Evolutionary conservation across 2,329 filamentous ascomycete genomes (phyloP).

Genomic region (Neofusicoccum laricinum): DNA sequence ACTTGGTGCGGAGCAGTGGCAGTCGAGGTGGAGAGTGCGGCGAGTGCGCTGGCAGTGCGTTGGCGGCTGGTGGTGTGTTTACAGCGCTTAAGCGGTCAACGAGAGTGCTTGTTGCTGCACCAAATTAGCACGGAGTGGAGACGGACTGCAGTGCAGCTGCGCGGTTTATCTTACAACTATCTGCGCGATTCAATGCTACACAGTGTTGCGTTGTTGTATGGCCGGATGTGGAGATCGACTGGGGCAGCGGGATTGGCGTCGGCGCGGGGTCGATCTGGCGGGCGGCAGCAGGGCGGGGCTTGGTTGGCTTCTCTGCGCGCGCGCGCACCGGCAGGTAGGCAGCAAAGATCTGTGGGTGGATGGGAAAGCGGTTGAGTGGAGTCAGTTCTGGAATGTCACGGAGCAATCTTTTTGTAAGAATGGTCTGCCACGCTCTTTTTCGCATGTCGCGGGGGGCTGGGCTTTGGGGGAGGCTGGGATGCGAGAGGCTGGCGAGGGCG

Average conservation of each 20-base stretch:
- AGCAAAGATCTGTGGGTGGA: not conserved
- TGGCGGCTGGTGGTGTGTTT: not conserved
- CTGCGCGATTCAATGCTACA: not conserved
- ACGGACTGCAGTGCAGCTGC: not conserved
- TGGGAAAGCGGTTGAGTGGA: not conserved
- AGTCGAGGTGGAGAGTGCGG: not conserved
- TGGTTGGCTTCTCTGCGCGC: not conserved
- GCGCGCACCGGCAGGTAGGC: not conserved
- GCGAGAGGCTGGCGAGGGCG: not conserved
- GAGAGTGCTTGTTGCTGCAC: not conserved
- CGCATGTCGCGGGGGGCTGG: conserved; percentile 1
- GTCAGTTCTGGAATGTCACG: not conserved
- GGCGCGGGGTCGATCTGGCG: not conserved
- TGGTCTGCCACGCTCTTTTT: not conserved
- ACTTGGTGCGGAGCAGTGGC: not conserved
- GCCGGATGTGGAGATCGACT: not conserved
- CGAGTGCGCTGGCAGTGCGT: conserved; percentile 9
- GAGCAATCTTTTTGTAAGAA: not conserved
- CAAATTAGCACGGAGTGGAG: too few species aligned
- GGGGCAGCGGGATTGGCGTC: not conserved
- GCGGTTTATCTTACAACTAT: not conserved
- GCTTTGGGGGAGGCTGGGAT: conserved; percentile 5
- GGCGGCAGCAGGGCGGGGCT: not conserved
- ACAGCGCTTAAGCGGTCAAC: not conserved
- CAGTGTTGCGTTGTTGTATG: not conserved